Percentiles rank a stretch among this genome's conserved stretches.
These are phyloP conservation scores for Zygotorulaspora danielsina DNA, from an alignment of 805 yeast species.

Conservation along the genomic window DNA sequence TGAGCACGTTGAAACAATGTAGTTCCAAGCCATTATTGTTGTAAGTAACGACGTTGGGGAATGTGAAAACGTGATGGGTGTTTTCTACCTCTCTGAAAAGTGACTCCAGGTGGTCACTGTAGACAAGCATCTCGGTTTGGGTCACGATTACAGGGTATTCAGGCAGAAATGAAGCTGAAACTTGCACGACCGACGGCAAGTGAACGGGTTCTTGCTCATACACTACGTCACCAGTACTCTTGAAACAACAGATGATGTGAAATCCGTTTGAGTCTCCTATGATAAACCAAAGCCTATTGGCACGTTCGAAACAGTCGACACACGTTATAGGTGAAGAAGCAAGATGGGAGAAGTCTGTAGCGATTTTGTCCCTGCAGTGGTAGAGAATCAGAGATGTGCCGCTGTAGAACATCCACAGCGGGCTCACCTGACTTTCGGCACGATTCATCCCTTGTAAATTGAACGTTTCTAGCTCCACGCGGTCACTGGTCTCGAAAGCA, in stretches of 20 bases:
- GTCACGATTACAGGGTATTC: background rate
- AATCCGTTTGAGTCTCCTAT: background rate
- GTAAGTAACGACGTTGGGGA: constrained; percentile 3
- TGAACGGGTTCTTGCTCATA: background rate
- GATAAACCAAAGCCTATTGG: background rate
- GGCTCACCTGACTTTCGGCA: constrained; percentile 6
- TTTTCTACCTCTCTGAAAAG: background rate
- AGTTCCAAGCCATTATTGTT: constrained; percentile 2
- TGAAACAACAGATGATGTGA: constrained; percentile 1
- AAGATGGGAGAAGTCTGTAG: background rate
- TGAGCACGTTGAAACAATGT: constrained; percentile 1
- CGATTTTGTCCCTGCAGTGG: background rate
- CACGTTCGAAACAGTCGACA: background rate
- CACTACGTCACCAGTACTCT: background rate
- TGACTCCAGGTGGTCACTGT: background rate
- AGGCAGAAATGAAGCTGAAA: background rate
- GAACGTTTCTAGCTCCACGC: constrained; percentile 1
- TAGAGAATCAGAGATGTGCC: background rate
- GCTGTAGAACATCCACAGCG: constrained; percentile 6
- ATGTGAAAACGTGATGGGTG: background rate
- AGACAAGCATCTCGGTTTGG: background rate
- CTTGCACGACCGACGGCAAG: background rate
- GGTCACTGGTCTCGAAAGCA: constrained; percentile 5
- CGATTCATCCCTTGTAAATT: constrained; percentile 5
- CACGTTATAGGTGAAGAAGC: background rate